Evolutionary conservation across 148 eudicot genomes (phyloP), one percentile per base, ranked within the genome.

Genomic region (Chenopodium formosanum): DNA sequence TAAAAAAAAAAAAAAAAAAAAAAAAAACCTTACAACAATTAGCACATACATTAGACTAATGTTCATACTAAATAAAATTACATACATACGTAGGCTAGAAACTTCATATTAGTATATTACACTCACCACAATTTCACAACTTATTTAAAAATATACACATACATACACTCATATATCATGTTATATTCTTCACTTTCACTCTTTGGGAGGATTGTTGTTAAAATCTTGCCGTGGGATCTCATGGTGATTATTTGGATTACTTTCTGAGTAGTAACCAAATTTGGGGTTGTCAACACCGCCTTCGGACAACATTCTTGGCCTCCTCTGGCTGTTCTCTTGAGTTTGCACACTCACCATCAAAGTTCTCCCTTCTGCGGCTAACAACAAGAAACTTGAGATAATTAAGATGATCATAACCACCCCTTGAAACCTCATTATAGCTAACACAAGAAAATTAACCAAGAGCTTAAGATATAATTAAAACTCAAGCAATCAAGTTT

Each of bases 151-250:
- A 22, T 63, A 63, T 7, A 63, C 25, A 10, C 67, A 27, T 68
- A 11, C 71, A 8, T 68, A 27, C 71, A 8, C 20, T 14, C 12
- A 27, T 75, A 50, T 2, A 71, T 47, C 17, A 9, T 46, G 17
- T 6, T 34, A 31, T 32, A 53, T 16, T 62, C 34, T 48, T 78
- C 74, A 25, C 13, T 71, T 17, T 11, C 60, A 12, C 1, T 27
- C 76, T 4, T 74, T 75, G 56, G 82, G 82, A 70, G 82, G 82
- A 58, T 70, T 53, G 53, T 78, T 78, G 27, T 70, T 70, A 17
- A 79, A 79, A 53, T 79, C 75, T 70, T 70, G 82, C 52, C 76
- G 48, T 32, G 82, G 82, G 32, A 79, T 79, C 37, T 79, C 76
- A 79, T 70, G 82, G 68, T 79, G 82, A 70, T 79, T 79, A 9